Base-by-base conservation (phyloP, 768 basidiomycete species). In the Gyrodon lividus region DNA sequence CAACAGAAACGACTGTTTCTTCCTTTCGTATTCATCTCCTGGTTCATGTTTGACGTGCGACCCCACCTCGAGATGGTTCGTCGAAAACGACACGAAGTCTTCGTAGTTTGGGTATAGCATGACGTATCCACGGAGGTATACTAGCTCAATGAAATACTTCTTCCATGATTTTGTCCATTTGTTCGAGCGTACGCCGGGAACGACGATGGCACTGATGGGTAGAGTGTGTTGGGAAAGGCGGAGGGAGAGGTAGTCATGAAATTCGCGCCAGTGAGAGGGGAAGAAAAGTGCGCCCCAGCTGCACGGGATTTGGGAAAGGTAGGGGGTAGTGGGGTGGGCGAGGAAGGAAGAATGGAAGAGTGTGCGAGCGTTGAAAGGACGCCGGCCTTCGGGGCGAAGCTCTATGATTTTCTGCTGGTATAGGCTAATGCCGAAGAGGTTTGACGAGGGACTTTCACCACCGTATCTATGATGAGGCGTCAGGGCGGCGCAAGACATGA, bases 231-330 rank as follows among this genome's bases (percentile, higher is more conserved):
- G 79, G n/a, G 82, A 76, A n/a, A 92, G 78, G 23, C 91, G 84
- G n/a, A 77, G 62, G 34, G 80, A 59, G 55, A 93, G 82, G 64
- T 89, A 93, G 45, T 73, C 70, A 69, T 94, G 89, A 67, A 93
- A 94, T 65, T 89, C 89, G 58, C 83, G 80, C 92, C 91, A 93
- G 60, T 87, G 84, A 57, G 89, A 80, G 10, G 92, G 91, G 63
- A 95, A 95, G 72, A 93, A 95, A 33, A 91, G 75, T 2, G 89
- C 92, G 13, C 92, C 92, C 92, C 91, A 95, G 69, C 88, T 91
- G 68, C 92, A 93, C 0, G 92, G 92, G 9, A 92, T 82, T 52
- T 89, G 87, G 0, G 90, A 92, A 38, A 94, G 79, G 66, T 92
- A 94, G 0, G 92, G 91, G 0, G 82, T 82, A 1, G 74, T 71